These are phyloP conservation scores for Rubus idaeus DNA, from an alignment of 306 rosid species.

Conservation along the genomic window DNA sequence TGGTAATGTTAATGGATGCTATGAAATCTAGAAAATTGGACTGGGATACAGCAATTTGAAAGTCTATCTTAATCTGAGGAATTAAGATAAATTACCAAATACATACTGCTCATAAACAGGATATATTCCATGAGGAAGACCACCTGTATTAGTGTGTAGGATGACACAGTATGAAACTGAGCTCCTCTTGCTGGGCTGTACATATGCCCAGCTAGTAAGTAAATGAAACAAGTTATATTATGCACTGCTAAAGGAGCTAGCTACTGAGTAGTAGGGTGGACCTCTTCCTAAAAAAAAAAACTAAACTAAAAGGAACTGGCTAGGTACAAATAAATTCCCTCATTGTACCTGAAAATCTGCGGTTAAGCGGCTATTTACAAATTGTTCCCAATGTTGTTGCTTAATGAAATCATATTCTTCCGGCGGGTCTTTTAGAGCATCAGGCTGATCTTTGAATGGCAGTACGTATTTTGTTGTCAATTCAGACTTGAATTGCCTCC, in stretches of 20 bases:
- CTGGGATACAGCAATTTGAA: background rate
- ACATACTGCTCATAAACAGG: background rate
- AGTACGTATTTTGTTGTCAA: conserved; percentile 8
- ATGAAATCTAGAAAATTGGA: background rate
- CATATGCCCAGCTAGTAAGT: background rate
- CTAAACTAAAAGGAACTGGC: background rate
- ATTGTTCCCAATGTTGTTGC: conserved; percentile 12
- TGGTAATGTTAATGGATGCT: background rate
- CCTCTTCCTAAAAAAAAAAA: background rate
- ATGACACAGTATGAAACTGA: background rate
- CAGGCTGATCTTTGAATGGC: conserved; percentile 13
- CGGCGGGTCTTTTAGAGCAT: conserved; percentile 10
- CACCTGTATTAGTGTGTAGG: background rate
- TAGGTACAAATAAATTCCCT: background rate
- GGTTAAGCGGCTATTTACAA: conserved; percentile 16
- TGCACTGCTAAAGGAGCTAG: background rate
- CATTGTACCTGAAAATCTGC: conserved; percentile 14
- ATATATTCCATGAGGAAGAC: background rate
- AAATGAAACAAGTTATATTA: background rate
- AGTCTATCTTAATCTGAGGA: background rate
- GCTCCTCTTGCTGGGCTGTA: background rate
- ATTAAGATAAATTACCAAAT: background rate
- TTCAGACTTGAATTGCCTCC: conserved; percentile 22
- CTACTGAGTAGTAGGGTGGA: background rate
- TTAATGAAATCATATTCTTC: conserved; percentile 17